These are phyloP conservation scores for Skeletonema costatum DNA, from an alignment of 108 stramenopile genomes.

Conservation along the genomic window DNA sequence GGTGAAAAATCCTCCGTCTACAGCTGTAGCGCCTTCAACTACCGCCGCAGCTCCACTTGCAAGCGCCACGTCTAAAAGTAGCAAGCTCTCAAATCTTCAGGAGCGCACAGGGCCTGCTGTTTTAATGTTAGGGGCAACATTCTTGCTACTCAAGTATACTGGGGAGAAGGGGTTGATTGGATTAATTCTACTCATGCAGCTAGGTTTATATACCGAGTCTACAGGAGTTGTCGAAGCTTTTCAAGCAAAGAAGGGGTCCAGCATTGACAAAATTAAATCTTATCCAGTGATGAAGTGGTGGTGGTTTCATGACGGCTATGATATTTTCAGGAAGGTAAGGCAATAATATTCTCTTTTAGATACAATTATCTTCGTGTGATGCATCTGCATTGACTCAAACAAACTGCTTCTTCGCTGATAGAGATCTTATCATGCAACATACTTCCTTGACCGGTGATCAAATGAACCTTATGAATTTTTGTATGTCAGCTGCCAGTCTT, in stretches of 20 bases:
- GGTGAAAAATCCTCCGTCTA: neutral
- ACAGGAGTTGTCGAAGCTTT: conserved; percentile 46
- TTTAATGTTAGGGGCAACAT: conserved; percentile 52
- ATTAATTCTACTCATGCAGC: conserved; percentile 52
- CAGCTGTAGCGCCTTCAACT: neutral
- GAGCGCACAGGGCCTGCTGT: conserved; percentile 57
- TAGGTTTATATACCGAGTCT: conserved; percentile 59
- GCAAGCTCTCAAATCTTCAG: conserved; percentile 50
- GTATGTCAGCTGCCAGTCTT: conserved; percentile 45
- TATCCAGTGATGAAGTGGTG: conserved; percentile 72
- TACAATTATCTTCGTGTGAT: neutral
- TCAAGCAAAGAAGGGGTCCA: conserved; percentile 6
- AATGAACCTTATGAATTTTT: conserved; percentile 46
- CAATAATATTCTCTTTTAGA: neutral
- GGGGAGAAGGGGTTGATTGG: conserved; percentile 60
- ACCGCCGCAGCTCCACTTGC: conserved; percentile 10
- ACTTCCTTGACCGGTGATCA: conserved; percentile 26
- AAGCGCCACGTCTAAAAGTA: conserved; percentile 17
- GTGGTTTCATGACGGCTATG: conserved; percentile 68
- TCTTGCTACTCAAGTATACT: conserved; percentile 30
- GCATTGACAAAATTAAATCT: conserved; percentile 17
- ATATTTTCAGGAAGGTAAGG: conserved; percentile 34
- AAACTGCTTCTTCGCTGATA: neutral
- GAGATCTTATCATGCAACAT: conserved; percentile 28
- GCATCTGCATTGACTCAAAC: neutral